Evolutionary conservation across 306 rosid species (phyloP).

Genomic region (Prunus campanulata): DNA sequence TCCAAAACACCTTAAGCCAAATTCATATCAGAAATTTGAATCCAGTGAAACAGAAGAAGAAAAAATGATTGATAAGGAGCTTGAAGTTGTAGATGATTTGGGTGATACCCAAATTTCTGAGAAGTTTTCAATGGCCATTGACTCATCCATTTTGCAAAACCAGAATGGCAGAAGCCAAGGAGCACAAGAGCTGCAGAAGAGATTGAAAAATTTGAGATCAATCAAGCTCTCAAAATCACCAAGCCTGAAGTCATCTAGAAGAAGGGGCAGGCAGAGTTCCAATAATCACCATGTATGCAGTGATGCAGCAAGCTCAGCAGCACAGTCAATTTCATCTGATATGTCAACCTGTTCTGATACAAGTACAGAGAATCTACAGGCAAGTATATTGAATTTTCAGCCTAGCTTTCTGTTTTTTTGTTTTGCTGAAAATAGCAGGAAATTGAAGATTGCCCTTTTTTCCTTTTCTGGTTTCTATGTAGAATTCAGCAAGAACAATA

Average conservation of each 20-base stretch:
- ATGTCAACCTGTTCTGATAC: constrained; percentile 46
- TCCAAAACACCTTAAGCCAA: not conserved
- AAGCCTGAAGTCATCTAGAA: constrained; percentile 42
- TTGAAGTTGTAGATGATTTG: constrained; percentile 20
- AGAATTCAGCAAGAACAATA: constrained; percentile 37
- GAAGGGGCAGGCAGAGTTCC: constrained; percentile 30
- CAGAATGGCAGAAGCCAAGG: constrained; percentile 18
- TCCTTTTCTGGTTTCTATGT: constrained; percentile 22
- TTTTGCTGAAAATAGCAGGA: not conserved
- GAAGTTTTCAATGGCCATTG: constrained; percentile 19
- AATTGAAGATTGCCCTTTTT: not conserved
- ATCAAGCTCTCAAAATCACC: constrained; percentile 52
- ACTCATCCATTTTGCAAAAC: constrained; percentile 23
- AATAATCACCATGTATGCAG: constrained; percentile 30
- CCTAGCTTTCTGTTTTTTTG: not conserved
- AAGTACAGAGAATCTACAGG: constrained; percentile 52
- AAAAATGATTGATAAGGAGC: constrained; percentile 20
- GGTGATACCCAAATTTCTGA: constrained; percentile 23
- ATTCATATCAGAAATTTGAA: not conserved
- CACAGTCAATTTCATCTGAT: constrained; percentile 22
- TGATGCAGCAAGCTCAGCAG: constrained; percentile 25
- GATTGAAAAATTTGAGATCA: constrained; percentile 54
- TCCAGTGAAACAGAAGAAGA: not conserved
- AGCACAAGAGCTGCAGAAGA: constrained; percentile 44
- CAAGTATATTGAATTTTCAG: constrained; percentile 17